Conservation (phyloP, 306 rosid species). For the Ceratonia siliqua region DNA sequence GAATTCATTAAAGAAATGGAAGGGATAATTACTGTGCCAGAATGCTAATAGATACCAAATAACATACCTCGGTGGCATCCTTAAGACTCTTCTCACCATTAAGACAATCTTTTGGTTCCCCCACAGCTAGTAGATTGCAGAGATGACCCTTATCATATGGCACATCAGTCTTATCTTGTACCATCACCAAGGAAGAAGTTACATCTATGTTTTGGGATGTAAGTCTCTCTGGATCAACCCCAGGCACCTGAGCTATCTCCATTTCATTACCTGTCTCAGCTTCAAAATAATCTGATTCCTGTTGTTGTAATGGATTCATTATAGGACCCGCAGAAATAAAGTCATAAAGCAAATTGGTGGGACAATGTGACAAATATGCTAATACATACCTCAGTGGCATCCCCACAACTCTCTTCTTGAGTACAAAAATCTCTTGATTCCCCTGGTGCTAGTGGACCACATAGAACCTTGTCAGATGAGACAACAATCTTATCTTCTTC, state of each 20-base stretch:
- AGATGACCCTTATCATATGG: conserved; percentile 14
- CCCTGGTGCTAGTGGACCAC: conserved; percentile 10
- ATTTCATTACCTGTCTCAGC: conserved; percentile 31
- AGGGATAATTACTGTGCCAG: neutral
- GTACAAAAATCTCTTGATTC: conserved; percentile 25
- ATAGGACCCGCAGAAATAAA: conserved; percentile 25
- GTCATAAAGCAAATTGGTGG: conserved; percentile 12
- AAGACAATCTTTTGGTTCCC: conserved; percentile 25
- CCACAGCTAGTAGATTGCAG: conserved; percentile 17
- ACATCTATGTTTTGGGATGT: neutral
- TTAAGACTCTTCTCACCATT: conserved; percentile 13
- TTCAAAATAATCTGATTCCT: conserved; percentile 29
- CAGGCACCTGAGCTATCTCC: conserved; percentile 26
- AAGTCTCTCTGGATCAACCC: conserved; percentile 30
- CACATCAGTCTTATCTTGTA: conserved; percentile 36
- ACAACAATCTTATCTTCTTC: conserved; percentile 24
- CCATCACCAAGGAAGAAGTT: conserved; percentile 28
- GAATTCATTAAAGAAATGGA: neutral
- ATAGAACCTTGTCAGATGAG: conserved; percentile 21
- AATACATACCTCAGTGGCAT: conserved; percentile 36
- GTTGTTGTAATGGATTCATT: conserved; percentile 23
- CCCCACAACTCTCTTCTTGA: conserved; percentile 9
- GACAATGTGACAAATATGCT: neutral
- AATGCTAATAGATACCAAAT: neutral
- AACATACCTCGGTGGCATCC: conserved; percentile 33